phyloP scores from a whole-genome alignment of 2,329 filamentous ascomycete genomes.

The Hymenotorrendiella dingleyae region DNA sequence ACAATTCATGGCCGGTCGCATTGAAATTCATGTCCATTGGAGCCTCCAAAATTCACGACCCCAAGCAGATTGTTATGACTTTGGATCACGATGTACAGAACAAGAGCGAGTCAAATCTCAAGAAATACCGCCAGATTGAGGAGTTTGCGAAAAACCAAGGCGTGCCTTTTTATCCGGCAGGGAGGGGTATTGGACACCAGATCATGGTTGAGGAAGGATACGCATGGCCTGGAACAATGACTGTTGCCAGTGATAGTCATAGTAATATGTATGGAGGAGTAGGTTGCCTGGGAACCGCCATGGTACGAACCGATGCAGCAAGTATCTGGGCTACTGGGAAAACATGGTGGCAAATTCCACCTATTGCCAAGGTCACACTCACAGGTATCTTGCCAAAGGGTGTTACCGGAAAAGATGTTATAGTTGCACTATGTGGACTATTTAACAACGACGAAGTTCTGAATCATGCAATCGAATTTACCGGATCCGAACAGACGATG shows the following conservation, averaged over 20 bases:
- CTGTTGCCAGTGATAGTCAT: constrained; percentile 74
- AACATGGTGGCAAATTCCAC: constrained; percentile 88
- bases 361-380: constrained; percentile 73
- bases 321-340: constrained; percentile 76
- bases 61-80: constrained; percentile 72
- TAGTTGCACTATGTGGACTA: constrained; percentile 78
- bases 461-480: constrained; percentile 87
- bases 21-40: constrained; percentile 78
- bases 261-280: constrained; percentile 81
- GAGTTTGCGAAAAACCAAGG: constrained; percentile 75
- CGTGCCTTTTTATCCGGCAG: constrained; percentile 70
- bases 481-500: constrained; percentile 73
- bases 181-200: constrained; percentile 82
- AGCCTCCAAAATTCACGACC: constrained; percentile 65
- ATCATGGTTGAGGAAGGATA: constrained; percentile 83
- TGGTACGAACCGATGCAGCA: constrained; percentile 84
- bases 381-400: constrained; percentile 69
- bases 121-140: constrained; percentile 78
- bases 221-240: constrained; percentile 79
- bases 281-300: constrained; percentile 67
- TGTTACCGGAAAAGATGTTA: constrained; percentile 90
- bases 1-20: constrained; percentile 73
- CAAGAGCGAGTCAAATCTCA: constrained; percentile 67
- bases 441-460: constrained; percentile 85
- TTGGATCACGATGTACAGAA: constrained; percentile 89